phyloP scores from a whole-genome alignment of 2,329 filamentous ascomycete genomes.

The Blastomyces parvus region DNA sequence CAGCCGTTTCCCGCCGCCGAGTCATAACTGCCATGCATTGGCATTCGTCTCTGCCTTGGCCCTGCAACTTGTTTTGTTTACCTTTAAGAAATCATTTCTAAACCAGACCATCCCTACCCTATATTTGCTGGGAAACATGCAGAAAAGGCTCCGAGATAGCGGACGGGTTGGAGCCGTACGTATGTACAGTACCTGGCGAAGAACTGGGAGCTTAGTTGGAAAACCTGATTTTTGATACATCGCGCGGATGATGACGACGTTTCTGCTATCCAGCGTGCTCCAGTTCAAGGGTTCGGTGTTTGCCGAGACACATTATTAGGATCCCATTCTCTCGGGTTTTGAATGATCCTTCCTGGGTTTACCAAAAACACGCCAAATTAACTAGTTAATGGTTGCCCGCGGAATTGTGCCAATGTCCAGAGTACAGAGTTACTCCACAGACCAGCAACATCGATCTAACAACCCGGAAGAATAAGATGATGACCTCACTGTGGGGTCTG shows the following conservation, averaged over 20 bases:
- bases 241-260: background rate
- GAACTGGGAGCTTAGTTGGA: too few relatives aligned
- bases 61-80: background rate
- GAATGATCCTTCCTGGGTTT: background rate
- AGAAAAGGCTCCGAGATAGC: too few relatives aligned
- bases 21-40: background rate
- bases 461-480: background rate
- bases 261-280: background rate
- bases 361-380: too few relatives aligned
- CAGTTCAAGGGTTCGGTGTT: background rate
- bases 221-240: background rate
- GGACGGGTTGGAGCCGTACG: too few relatives aligned
- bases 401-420: too few relatives aligned
- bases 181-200: too few relatives aligned
- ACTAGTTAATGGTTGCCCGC: too few relatives aligned
- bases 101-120: background rate
- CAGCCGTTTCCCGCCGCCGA: background rate
- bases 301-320: background rate
- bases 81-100: too few relatives aligned
- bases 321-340: background rate
- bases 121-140: background rate
- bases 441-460: background rate
- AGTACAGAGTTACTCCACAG: background rate
- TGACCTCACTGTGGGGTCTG: background rate
- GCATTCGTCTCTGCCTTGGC: background rate